These are phyloP conservation scores for Russula ochroleuca DNA, from an alignment of 768 basidiomycete genomes.

Conservation along the genomic window DNA sequence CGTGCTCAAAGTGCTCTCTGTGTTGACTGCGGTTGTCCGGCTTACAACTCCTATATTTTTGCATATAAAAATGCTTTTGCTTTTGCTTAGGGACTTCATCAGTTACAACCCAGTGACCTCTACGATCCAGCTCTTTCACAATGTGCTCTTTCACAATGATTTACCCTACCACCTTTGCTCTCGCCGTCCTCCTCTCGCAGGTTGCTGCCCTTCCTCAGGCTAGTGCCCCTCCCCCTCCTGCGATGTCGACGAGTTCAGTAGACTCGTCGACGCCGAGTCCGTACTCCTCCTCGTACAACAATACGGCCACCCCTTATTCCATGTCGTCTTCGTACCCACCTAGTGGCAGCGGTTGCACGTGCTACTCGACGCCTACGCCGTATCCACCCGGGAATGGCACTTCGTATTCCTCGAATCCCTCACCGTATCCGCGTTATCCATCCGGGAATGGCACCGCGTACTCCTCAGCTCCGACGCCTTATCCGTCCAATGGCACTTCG, in stretches of 20 bases:
- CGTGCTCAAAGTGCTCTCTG: background rate
- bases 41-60: slow-evolving; percentile 5
- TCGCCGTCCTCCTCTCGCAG: slow-evolving; percentile 1
- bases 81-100: background rate
- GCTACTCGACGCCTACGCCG: no score
- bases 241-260: background rate
- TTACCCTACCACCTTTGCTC: background rate
- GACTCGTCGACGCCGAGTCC: background rate
- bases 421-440: background rate
- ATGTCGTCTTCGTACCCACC: no score
- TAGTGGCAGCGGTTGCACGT: background rate
- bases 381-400: background rate
- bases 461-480: background rate
- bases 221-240: background rate
- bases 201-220: slow-evolving; percentile 6
- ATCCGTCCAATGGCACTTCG: background rate
- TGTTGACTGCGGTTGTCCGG: background rate
- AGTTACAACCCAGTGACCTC: background rate
- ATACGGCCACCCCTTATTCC: background rate
- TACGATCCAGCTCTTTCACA: background rate
- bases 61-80: slow-evolving; percentile 1
- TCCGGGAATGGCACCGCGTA: background rate
- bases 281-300: background rate
- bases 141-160: slow-evolving; percentile 10
- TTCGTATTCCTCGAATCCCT: background rate